Percentiles rank a stretch among this genome's conserved stretches.
These are phyloP conservation scores for Wickerhamiella azymoides DNA, from an alignment of 805 yeast species.

Conservation along the genomic window DNA sequence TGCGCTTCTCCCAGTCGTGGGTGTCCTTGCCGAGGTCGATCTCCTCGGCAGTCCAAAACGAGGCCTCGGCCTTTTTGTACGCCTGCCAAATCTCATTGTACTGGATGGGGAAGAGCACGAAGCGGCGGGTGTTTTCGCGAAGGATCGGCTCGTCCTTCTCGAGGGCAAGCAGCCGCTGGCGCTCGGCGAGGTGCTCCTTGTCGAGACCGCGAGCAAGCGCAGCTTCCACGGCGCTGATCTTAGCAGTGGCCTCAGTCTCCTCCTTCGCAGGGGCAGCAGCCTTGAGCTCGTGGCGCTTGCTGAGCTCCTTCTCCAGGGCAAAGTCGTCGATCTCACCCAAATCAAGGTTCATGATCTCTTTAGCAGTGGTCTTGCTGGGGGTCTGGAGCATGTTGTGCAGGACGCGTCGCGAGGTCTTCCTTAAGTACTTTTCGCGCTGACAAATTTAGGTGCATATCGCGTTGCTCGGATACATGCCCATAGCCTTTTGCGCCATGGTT, in stretches of 20 bases:
- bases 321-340: conserved; percentile 23
- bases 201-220: conserved; percentile 16
- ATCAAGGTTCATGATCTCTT: conserved; percentile 40
- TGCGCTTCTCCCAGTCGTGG: conserved; percentile 80
- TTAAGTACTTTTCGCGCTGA: conserved; percentile 8
- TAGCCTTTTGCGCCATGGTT: too few species aligned
- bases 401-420: conserved; percentile 3
- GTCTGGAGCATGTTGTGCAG: conserved; percentile 28
- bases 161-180: conserved; percentile 42
- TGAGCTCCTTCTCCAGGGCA: conserved; percentile 15
- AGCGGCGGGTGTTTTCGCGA: conserved; percentile 71
- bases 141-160: conserved; percentile 87
- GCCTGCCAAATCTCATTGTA: conserved; percentile 98
- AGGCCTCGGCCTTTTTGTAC: conserved; percentile 97
- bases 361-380: conserved; percentile 53
- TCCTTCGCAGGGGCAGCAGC: neutral
- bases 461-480: neutral
- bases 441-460: neutral
- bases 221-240: conserved; percentile 20
- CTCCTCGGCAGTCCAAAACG: conserved; percentile 99
- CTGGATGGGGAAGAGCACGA: conserved; percentile 89
- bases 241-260: conserved; percentile 31
- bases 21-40: conserved; percentile 86
- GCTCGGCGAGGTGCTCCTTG: conserved; percentile 20
- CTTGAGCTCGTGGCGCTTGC: conserved; percentile 9